Evolutionary conservation across 495 filamentous ascomycete genomes (phyloP), one percentile per base, ranked within the genome.

Genomic region (Parathielavia appendiculata): DNA sequence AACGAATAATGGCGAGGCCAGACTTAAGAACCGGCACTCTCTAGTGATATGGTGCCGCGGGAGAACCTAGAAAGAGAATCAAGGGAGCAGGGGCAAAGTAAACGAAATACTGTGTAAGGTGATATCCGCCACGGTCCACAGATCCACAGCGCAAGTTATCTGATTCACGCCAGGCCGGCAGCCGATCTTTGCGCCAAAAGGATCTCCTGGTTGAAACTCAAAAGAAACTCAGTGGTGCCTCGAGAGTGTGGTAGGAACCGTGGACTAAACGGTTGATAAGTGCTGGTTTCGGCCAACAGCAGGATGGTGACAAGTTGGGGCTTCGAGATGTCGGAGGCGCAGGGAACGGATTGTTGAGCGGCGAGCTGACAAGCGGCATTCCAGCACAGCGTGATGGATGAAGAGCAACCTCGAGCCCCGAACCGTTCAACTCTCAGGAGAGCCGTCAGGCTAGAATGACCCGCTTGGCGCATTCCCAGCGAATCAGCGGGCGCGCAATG

Each of bases 401-500:
- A 45, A n/a, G 49, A 53, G 26, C 38, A 32, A 26, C 16, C 22
- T 30, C 40, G n/a, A 54, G 41, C 38, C 38, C 22, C 20, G 3
- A 26, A 17, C 20, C 19, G 17, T 30, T 36, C n/a, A 30, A 26
- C 23, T 14, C 2, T 46, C 23, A 43, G 48, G 43, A 57, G 59
- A 30, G 41, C 56, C 46, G 17, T 48, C 51, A 40, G 46, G 56
- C 46, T 46, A 49, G n/a, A 12, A 13, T 23, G 61, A 40, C 45
- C 61, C 61, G 44, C 61, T 47, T 47, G 34, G 0, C 48, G 16
- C 20, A 40, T 34, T 13, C 22, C 14, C 35, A 36, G 30, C 68
- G 43, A 70, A 70, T 69, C 58, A 65, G 6, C 48, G 34, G 7
- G 9, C 35, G 19, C 32, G 48, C 49, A 70, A 63, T 70, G 68